Evolutionary conservation across 2,329 filamentous ascomycete species (phyloP).

Genomic region (Fusarium kyushuense): DNA sequence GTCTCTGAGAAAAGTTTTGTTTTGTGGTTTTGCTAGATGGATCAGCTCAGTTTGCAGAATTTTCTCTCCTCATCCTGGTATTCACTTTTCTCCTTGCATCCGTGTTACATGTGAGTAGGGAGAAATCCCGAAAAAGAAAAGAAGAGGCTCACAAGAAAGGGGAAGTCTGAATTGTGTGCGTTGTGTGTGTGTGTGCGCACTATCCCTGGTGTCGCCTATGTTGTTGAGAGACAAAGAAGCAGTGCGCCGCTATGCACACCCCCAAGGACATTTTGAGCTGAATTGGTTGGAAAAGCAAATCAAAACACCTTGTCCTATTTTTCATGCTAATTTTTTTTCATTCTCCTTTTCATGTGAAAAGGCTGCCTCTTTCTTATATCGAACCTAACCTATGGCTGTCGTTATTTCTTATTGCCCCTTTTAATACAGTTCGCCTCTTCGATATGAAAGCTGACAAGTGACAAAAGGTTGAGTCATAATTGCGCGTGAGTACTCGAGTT

Average conservation of each 20-base stretch:
- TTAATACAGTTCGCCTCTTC: constrained; percentile 29
- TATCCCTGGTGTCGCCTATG: constrained; percentile 36
- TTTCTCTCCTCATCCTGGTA: constrained; percentile 14
- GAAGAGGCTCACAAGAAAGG: constrained; percentile 34
- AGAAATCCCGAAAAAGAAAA: constrained; percentile 32
- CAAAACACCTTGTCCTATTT: constrained; percentile 28
- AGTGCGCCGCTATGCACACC: constrained; percentile 35
- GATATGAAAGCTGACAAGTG: constrained; percentile 26
- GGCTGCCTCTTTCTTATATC: constrained; percentile 33
- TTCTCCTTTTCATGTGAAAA: constrained; percentile 39
- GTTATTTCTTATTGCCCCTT: constrained; percentile 25
- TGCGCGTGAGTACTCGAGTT: constrained; percentile 29
- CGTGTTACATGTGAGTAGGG: constrained; percentile 30
- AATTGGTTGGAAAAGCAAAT: constrained; percentile 37
- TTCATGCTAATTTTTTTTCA: constrained; percentile 36
- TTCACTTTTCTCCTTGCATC: constrained; percentile 35
- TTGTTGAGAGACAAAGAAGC: constrained; percentile 43
- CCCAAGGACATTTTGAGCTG: constrained; percentile 37
- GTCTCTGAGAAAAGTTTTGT: constrained; percentile 23
- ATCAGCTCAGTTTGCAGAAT: constrained; percentile 22
- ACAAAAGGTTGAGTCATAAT: constrained; percentile 41
- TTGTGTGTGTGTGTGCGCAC: constrained; percentile 34
- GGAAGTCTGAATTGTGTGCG: constrained; percentile 39
- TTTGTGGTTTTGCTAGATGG: constrained; percentile 27
- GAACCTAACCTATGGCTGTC: constrained; percentile 26